Base-by-base conservation (phyloP, 2,329 filamentous ascomycete genomes). In the Pestalotiopsis sp. region DNA sequence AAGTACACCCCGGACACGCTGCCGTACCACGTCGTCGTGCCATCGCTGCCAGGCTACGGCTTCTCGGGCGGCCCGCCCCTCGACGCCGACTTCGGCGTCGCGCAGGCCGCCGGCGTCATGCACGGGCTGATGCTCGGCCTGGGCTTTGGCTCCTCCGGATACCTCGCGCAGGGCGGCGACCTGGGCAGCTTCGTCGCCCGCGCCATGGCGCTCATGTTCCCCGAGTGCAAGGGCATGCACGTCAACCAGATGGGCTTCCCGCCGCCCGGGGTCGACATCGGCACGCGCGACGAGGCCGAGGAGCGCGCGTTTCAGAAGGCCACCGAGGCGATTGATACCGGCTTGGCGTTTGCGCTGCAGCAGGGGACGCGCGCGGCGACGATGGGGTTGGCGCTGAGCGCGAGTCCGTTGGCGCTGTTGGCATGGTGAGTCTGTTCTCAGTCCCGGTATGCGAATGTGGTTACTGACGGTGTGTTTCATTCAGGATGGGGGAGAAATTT, bases 81-180 rank as follows among this genome's bases (percentile, higher is more conserved):
- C 4, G 79, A 84, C 66, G 78, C 77, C 17, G 76, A 88, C 70
- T 87, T 83, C 71, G 75, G 71, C 0, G 70, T 79, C 0, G 72
- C 76, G 0, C 81, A 84, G 62, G 81, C 78, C 36, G 81, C 85
- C 0, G 76, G 79, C 1, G 75, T 86, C 9, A 78, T 89, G 67
- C 81, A 89, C 75, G 79, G 83, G 25, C 72, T 90, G 2, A 86
- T 90, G 82, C 69, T 84, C 1, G 79, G 79, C 0, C 80, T 90
- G 3, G 88, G 88, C 0, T 87, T 90, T 61, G 80, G 78, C 0
- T 70, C 71, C 1, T 25, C n/a, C 11, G 84, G 84, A 2, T 90
- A 90, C 70, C 75, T 88, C 7, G 81, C 82, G 0, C 87, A 90
- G 74, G 88, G 88, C 11, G 88, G 88, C 3, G 88, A 91, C 71